Percentiles rank a stretch among this genome's conserved stretches.
Evolutionary conservation across 2,329 filamentous ascomycete species (phyloP).

Genomic region (Trichoderma sp.): DNA sequence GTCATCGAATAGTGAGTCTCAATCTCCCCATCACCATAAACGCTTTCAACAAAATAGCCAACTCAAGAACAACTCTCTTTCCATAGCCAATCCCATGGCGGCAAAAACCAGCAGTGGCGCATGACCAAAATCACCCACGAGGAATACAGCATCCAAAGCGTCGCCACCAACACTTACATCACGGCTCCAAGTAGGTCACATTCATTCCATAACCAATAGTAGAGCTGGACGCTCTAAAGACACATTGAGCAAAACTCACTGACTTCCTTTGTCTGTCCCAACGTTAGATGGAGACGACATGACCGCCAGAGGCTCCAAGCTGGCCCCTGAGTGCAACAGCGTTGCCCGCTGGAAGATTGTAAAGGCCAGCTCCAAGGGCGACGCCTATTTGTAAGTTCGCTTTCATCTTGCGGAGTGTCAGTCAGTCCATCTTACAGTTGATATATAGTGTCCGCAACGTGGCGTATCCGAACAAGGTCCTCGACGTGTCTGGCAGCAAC

Average conservation of each 20-base stretch:
- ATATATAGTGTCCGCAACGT: not conserved
- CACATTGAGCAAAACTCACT: not conserved
- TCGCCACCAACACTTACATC: conserved; percentile 1
- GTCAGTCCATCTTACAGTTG: not conserved
- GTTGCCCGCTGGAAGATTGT: not conserved
- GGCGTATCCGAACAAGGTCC: not conserved
- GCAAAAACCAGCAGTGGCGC: conserved; percentile 9
- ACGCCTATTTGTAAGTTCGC: not conserved
- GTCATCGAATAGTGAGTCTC: conserved; percentile 1
- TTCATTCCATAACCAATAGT: not conserved
- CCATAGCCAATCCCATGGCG: not conserved
- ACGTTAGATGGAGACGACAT: not conserved
- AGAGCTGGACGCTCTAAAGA: too few relatives aligned
- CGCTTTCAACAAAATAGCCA: not conserved
- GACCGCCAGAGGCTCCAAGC: not conserved
- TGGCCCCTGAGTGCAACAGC: not conserved
- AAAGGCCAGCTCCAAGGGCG: not conserved
- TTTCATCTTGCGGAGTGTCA: not conserved
- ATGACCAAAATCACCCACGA: not conserved
- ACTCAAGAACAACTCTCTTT: not conserved
- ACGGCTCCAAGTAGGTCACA: not conserved
- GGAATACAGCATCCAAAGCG: conserved; percentile 2
- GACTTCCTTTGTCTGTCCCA: not conserved
- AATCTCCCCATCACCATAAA: not conserved
- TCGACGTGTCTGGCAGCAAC: not conserved